Conservation (phyloP, 2,329 filamentous ascomycete genomes). For the Pseudopyricularia cyperi region DNA sequence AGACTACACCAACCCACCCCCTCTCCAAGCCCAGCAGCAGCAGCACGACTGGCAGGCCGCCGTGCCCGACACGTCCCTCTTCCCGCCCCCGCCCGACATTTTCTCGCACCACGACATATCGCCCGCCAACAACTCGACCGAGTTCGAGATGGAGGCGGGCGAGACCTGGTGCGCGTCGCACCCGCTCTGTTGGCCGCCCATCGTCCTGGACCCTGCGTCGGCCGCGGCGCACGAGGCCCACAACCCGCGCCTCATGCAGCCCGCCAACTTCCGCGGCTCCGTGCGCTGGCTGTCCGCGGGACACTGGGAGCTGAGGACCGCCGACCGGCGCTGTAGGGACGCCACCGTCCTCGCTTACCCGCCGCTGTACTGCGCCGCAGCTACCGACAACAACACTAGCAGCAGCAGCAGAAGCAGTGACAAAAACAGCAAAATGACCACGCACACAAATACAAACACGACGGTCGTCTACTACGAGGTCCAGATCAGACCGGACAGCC, state of each 20-base stretch:
- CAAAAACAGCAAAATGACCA: background rate
- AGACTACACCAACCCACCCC: constrained; percentile 14
- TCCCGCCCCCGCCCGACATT: constrained; percentile 60
- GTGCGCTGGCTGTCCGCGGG: constrained; percentile 33
- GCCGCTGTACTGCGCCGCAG: constrained; percentile 52
- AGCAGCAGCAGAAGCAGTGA: constrained; percentile 5
- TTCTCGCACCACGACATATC: constrained; percentile 50
- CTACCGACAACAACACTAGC: too few relatives aligned
- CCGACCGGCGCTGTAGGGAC: constrained; percentile 36
- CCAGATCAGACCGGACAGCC: constrained; percentile 29
- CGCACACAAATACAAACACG: constrained; percentile 6
- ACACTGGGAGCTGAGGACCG: constrained; percentile 32
- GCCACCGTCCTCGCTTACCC: constrained; percentile 53
- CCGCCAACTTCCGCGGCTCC: constrained; percentile 31
- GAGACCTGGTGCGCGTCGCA: constrained; percentile 51
- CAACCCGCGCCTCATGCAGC: constrained; percentile 41
- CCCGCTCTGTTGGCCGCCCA: constrained; percentile 37
- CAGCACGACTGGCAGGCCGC: constrained; percentile 58
- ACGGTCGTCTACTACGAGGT: constrained; percentile 64
- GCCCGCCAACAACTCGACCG: constrained; percentile 51
- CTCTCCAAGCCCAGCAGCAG: constrained; percentile 17
- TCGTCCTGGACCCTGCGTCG: constrained; percentile 20
- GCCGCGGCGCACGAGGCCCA: constrained; percentile 33
- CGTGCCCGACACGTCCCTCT: constrained; percentile 58
- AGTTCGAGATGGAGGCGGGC: constrained; percentile 37